These are phyloP conservation scores for Sugiyamaella valdiviana DNA, from an alignment of 805 yeast species.

Conservation along the genomic window DNA sequence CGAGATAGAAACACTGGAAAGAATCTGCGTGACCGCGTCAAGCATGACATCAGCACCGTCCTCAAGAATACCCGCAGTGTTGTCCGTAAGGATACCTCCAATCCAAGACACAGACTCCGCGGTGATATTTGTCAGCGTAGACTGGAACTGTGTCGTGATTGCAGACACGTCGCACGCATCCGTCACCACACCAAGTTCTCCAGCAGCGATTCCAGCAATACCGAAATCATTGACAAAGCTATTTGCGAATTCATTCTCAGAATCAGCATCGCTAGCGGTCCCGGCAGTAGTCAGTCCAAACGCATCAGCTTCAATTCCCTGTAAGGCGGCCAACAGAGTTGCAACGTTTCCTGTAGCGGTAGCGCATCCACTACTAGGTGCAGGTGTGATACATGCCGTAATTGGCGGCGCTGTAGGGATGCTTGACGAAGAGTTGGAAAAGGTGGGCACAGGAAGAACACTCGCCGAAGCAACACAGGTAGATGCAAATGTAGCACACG, in stretches of 20 bases:
- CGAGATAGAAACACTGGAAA: not conserved
- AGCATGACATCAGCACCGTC: not conserved
- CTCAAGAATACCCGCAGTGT: not conserved
- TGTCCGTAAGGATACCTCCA: not conserved
- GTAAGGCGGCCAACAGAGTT: too few species aligned
- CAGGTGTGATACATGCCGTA: too few species aligned
- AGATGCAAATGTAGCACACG: not conserved
- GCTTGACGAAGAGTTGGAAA: too few species aligned
- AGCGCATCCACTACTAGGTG: too few species aligned
- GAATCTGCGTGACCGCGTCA: not conserved
- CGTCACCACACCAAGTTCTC: not conserved
- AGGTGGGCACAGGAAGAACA: not conserved
- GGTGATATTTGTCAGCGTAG: not conserved
- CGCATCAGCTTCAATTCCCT: too few species aligned
- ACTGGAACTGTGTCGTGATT: not conserved
- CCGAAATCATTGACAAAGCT: not conserved
- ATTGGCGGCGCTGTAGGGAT: too few species aligned
- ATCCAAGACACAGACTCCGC: not conserved
- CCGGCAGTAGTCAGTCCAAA: too few species aligned
- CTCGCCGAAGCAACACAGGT: not conserved
- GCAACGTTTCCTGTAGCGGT: too few species aligned
- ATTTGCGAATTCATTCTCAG: too few species aligned
- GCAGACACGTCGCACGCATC: not conserved
- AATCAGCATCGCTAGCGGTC: too few species aligned
- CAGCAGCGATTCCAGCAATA: not conserved